A percentile compares a stretch with the other conserved stretches of the same genome.
phyloP scores from a whole-genome alignment of 306 rosid genomes.

The Sphenostylis stenocarpa region DNA sequence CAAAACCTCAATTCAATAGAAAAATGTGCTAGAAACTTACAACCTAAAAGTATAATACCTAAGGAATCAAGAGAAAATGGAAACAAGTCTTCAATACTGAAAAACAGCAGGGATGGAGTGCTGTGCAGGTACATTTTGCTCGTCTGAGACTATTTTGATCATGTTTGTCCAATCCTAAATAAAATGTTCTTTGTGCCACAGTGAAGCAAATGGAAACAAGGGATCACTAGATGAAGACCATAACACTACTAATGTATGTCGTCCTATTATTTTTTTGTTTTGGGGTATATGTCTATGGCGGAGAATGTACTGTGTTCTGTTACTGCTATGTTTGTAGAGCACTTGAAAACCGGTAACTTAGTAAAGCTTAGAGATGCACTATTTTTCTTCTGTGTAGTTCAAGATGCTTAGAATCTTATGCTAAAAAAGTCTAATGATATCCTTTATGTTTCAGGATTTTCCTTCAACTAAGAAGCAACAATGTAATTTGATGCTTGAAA shows the following conservation, averaged over 20 bases:
- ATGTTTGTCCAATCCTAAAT: slow-evolving; percentile 23
- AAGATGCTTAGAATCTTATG: not conserved
- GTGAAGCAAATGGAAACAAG: slow-evolving; percentile 34
- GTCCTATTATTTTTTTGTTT: not conserved
- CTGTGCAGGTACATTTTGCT: slow-evolving; percentile 45
- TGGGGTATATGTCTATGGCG: not conserved
- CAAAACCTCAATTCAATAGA: slow-evolving; percentile 21
- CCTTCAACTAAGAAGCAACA: slow-evolving; percentile 30
- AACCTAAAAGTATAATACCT: slow-evolving; percentile 11
- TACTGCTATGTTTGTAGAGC: not conserved
- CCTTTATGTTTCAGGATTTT: slow-evolving; percentile 39
- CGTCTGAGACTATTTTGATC: slow-evolving; percentile 8
- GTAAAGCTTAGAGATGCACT: slow-evolving; percentile 15
- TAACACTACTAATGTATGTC: slow-evolving; percentile 42
- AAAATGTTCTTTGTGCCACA: slow-evolving; percentile 10
- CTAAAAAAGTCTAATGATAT: not conserved
- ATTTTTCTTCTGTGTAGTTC: slow-evolving; percentile 13
- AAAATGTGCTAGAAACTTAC: slow-evolving; percentile 26
- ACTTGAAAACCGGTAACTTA: not conserved
- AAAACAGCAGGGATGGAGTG: slow-evolving; percentile 22
- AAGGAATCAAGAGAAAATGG: slow-evolving; percentile 27
- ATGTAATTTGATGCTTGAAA: slow-evolving; percentile 29
- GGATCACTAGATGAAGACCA: slow-evolving; percentile 38
- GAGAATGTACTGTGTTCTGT: slow-evolving; percentile 12
- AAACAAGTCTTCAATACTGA: slow-evolving; percentile 22